Percentiles rank a stretch among this genome's conserved stretches.
These are phyloP conservation scores for Plantago ovata DNA, from an alignment of 257 asterid genomes.

Conservation along the genomic window DNA sequence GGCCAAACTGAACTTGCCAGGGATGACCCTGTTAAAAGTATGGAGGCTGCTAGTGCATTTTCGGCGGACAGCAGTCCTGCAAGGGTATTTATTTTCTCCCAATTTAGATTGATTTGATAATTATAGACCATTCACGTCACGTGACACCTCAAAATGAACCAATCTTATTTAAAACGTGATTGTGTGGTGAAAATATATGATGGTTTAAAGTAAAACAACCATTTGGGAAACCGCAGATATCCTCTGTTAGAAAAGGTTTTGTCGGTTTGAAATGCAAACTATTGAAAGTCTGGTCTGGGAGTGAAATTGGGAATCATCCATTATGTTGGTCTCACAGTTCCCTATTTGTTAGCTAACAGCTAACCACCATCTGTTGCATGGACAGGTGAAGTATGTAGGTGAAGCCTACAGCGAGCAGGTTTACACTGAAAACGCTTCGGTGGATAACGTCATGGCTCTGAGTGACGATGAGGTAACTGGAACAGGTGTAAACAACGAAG, in stretches of 20 bases:
- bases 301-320: neutral
- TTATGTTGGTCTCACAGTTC: neutral
- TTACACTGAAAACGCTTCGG: slow-evolving; percentile 25
- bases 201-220: no score
- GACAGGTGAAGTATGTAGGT: slow-evolving; percentile 42
- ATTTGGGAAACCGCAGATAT: no score
- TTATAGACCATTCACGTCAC: neutral
- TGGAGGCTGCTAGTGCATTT: slow-evolving; percentile 45
- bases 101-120: neutral
- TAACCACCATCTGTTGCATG: slow-evolving; percentile 22
- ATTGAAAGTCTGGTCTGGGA: no score
- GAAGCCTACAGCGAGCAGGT: slow-evolving; percentile 28
- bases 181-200: no score
- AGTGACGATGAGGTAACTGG: slow-evolving; percentile 57
- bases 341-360: neutral
- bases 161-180: no score
- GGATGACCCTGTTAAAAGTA: slow-evolving; percentile 36
- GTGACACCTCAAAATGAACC: no score
- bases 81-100: slow-evolving; percentile 26
- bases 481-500: slow-evolving; percentile 36
- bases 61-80: slow-evolving; percentile 65
- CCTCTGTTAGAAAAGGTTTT: no score
- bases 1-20: slow-evolving; percentile 33
- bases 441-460: slow-evolving; percentile 29
- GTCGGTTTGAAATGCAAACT: no score